These are phyloP conservation scores for Erodium trifolium DNA, from an alignment of 441 rosid genomes.

Conservation along the genomic window DNA sequence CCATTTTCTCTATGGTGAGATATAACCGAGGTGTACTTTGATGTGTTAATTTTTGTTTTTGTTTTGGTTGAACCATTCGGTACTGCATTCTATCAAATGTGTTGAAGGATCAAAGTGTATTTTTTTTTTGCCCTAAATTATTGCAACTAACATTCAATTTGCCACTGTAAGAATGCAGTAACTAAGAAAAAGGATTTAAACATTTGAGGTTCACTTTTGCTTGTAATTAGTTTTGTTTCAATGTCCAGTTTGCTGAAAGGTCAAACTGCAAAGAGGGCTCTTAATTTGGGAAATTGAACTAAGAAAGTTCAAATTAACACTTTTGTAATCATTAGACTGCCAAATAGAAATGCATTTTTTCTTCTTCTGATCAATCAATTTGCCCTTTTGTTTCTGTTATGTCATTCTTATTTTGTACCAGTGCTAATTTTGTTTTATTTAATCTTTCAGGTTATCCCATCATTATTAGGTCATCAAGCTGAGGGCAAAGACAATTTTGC, in stretches of 20 bases:
- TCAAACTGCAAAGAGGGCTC: neutral
- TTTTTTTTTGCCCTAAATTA: neutral
- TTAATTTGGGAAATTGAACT: neutral
- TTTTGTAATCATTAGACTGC: neutral
- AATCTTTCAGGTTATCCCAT: conserved; percentile 69
- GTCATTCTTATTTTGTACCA: neutral
- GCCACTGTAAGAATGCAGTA: neutral
- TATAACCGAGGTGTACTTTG: neutral
- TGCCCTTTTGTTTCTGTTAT: neutral
- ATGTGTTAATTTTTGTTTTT: neutral
- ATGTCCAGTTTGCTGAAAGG: neutral
- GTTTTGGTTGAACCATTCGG: neutral
- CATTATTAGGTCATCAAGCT: conserved; percentile 33
- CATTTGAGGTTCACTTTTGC: too few species aligned
- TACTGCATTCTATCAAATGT: neutral
- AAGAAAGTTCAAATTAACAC: neutral
- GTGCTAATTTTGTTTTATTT: conserved; percentile 16
- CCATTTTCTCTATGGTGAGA: conserved; percentile 40
- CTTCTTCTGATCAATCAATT: neutral
- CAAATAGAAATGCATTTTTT: neutral
- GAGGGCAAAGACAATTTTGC: conserved; percentile 45
- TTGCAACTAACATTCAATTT: neutral
- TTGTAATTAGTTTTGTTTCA: neutral
- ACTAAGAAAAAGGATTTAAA: neutral
- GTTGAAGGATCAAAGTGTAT: neutral